Evolutionary conservation across 2,329 filamentous ascomycete species (phyloP).

Genomic region (Alternaria arbusti): DNA sequence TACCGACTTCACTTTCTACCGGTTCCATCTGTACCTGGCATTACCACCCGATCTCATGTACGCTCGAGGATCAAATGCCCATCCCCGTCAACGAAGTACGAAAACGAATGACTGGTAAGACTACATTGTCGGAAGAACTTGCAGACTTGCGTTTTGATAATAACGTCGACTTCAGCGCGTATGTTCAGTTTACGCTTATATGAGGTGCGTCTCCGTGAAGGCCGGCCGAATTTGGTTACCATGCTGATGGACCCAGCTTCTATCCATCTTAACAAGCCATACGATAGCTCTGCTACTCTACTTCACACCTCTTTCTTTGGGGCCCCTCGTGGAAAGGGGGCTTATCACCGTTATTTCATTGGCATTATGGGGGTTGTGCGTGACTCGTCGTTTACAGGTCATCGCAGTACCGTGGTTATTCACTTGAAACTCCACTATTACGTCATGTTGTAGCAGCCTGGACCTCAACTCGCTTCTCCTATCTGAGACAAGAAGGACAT

Average conservation of each 20-base stretch:
- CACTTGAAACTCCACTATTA: background rate
- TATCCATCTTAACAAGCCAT: background rate
- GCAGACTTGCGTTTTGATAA: background rate
- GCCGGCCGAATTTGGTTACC: background rate
- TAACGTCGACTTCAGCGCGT: background rate
- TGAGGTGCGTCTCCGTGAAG: background rate
- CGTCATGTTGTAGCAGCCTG: background rate
- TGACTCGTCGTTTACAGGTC: background rate
- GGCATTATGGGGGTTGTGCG: background rate
- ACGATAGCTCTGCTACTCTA: background rate
- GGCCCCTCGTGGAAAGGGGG: background rate
- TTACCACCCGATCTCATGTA: background rate
- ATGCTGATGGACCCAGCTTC: background rate
- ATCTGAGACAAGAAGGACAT: background rate
- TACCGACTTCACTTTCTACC: background rate
- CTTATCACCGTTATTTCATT: background rate
- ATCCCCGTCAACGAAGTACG: background rate
- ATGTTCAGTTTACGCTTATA: background rate
- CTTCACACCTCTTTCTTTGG: background rate
- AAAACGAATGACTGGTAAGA: background rate
- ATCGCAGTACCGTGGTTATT: background rate
- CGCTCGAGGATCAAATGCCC: background rate
- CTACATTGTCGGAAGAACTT: background rate
- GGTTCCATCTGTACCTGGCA: background rate
- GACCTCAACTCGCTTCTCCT: background rate